A percentile compares a stretch with the other conserved stretches of the same genome.
Conservation (phyloP, 2,329 filamentous ascomycete genomes). For the Metarhizium guizhouense region DNA sequence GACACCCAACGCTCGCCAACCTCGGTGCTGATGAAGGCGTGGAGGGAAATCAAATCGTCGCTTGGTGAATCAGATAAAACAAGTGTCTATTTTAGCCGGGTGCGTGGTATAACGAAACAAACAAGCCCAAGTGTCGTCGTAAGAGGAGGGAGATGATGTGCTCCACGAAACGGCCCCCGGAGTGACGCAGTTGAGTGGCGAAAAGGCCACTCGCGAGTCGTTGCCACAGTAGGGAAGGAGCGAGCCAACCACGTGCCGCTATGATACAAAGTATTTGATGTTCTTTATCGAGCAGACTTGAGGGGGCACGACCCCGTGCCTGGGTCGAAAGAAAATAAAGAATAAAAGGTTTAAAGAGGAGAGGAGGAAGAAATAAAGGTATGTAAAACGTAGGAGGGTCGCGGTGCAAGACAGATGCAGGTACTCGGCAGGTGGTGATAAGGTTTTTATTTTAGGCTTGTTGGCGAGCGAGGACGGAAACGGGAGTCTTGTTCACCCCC, state of each 20-base stretch:
- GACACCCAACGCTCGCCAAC: background rate
- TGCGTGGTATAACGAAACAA: background rate
- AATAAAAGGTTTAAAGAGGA: no score
- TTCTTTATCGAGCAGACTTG: background rate
- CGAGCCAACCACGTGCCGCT: background rate
- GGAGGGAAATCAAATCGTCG: background rate
- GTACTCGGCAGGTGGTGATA: background rate
- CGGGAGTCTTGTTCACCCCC: background rate
- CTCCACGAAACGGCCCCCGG: background rate
- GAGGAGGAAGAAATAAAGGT: background rate
- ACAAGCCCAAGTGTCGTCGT: background rate
- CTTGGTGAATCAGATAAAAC: background rate
- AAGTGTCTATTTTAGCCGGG: background rate
- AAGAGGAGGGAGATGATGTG: background rate
- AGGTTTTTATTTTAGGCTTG: background rate
- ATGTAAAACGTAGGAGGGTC: background rate
- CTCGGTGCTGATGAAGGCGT: background rate
- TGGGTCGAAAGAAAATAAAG: background rate
- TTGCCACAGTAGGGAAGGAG: background rate
- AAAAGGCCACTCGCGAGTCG: background rate
- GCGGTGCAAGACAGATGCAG: background rate
- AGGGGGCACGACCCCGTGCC: background rate
- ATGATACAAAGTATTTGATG: background rate
- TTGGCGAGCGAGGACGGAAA: background rate
- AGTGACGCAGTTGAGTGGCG: conserved; percentile 5